Evolutionary conservation across 2,329 filamentous ascomycete genomes (phyloP).

Genomic region (Fusarium siculi): DNA sequence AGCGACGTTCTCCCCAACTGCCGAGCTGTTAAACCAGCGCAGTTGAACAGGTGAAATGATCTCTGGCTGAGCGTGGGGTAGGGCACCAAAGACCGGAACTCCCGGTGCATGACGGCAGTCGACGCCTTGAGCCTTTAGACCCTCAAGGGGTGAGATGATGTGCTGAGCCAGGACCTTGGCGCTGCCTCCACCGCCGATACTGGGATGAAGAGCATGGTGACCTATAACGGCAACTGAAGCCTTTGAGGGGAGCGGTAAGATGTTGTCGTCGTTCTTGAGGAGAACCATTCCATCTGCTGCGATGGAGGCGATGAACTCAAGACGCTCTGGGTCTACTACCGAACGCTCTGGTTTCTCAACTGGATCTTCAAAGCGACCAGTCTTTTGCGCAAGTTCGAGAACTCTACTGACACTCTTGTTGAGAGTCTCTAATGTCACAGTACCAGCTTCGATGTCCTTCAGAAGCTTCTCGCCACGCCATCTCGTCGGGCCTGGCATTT

Average conservation of each 20-base stretch:
- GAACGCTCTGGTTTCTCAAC: neutral
- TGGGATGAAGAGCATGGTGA: neutral
- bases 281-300: constrained; percentile 1
- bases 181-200: neutral
- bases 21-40: neutral
- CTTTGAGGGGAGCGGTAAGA: rapidly evolving
- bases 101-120: neutral
- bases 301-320: neutral
- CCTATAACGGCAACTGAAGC: neutral
- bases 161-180: constrained; percentile 11
- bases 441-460: neutral
- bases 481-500: constrained; percentile 8
- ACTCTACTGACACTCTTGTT: neutral
- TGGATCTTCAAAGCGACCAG: neutral
- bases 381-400: neutral
- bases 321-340: neutral
- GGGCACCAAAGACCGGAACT: neutral
- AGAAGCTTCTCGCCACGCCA: neutral
- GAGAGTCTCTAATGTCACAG: neutral
- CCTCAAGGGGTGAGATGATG: neutral
- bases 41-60: neutral
- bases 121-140: neutral
- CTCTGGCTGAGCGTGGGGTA: neutral
- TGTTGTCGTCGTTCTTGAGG: neutral
- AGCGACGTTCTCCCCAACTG: neutral